A percentile compares a stretch with the other conserved stretches of the same genome.
phyloP scores from a whole-genome alignment of 495 filamentous ascomycete species.

The Talaromyces trachyspermus region DNA sequence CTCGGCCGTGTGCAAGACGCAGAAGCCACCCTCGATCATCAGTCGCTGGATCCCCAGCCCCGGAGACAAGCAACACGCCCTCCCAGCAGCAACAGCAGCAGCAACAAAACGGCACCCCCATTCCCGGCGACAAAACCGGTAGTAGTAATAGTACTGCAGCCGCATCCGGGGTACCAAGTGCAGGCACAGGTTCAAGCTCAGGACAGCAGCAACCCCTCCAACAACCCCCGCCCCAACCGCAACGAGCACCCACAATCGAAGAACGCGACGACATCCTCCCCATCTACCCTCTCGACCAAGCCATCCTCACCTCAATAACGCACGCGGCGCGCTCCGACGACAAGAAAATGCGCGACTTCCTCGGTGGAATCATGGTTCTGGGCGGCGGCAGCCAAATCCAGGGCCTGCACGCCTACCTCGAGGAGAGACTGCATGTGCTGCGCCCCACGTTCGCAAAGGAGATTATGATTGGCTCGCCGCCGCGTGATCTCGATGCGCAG shows the following conservation, averaged over 20 bases:
- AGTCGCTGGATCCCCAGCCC: conserved; percentile 75
- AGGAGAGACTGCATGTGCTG: conserved; percentile 65
- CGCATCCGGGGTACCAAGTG: too few species aligned
- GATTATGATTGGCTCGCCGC: conserved; percentile 81
- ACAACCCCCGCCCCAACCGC: conserved; percentile 18
- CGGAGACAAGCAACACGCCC: conserved; percentile 63
- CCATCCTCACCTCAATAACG: conserved; percentile 79
- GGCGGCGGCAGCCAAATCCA: conserved; percentile 80
- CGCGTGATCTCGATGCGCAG: conserved; percentile 87
- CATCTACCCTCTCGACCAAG: conserved; percentile 72
- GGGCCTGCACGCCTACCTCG: conserved; percentile 67
- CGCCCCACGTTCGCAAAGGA: conserved; percentile 68
- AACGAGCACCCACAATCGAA: conserved; percentile 39
- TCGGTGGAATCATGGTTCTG: conserved; percentile 91
- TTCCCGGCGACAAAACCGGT: conserved; percentile 10
- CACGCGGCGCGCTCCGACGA: conserved; percentile 85
- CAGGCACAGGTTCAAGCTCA: too few species aligned
- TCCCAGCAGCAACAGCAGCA: conserved; percentile 35
- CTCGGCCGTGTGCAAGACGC: conserved; percentile 44
- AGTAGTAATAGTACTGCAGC: too few species aligned
- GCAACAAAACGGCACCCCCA: conserved; percentile 30
- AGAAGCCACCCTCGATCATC: conserved; percentile 77
- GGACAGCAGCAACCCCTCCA: conserved; percentile 36
- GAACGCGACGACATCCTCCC: conserved; percentile 80
- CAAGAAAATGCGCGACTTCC: conserved; percentile 83